These are phyloP conservation scores for Candida andamanensis DNA, from an alignment of 805 yeast genomes.

Conservation along the genomic window DNA sequence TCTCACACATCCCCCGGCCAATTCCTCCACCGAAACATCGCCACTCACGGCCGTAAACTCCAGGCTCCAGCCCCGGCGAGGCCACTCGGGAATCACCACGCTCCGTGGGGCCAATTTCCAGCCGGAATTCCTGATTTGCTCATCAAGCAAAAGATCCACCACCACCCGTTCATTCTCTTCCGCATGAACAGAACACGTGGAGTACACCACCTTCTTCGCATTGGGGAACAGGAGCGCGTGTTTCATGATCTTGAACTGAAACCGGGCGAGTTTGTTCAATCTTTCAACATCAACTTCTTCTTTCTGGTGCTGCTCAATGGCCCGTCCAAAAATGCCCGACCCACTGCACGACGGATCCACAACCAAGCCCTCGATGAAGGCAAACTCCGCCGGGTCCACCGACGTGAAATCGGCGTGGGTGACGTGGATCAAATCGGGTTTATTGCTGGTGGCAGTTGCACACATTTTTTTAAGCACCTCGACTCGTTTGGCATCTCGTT, in stretches of 20 bases:
- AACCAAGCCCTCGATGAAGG: constrained; percentile 69
- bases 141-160: constrained; percentile 64
- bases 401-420: constrained; percentile 63
- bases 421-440: constrained; percentile 39
- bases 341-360: constrained; percentile 99
- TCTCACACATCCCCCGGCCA: constrained; percentile 86
- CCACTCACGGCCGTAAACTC: constrained; percentile 55
- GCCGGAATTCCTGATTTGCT: constrained; percentile 57
- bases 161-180: constrained; percentile 95
- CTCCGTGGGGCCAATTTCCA: constrained; percentile 66
- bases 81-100: constrained; percentile 79
- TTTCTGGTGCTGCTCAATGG: constrained; percentile 44
- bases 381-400: constrained; percentile 52
- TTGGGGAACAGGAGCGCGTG: constrained; percentile 83
- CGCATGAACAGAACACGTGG: constrained; percentile 92
- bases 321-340: constrained; percentile 93
- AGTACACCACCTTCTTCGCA: constrained; percentile 77
- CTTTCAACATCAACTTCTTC: constrained; percentile 53
- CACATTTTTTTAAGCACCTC: constrained; percentile 72
- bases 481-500: constrained; percentile 72
- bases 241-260: constrained; percentile 81
- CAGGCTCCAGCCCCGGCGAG: constrained; percentile 69
- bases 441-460: constrained; percentile 50
- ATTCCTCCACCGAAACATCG: constrained; percentile 25
- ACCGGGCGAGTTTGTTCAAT: constrained; percentile 69